Conservation (phyloP, 2,329 filamentous ascomycete species). For the Fusarium sp. region DNA sequence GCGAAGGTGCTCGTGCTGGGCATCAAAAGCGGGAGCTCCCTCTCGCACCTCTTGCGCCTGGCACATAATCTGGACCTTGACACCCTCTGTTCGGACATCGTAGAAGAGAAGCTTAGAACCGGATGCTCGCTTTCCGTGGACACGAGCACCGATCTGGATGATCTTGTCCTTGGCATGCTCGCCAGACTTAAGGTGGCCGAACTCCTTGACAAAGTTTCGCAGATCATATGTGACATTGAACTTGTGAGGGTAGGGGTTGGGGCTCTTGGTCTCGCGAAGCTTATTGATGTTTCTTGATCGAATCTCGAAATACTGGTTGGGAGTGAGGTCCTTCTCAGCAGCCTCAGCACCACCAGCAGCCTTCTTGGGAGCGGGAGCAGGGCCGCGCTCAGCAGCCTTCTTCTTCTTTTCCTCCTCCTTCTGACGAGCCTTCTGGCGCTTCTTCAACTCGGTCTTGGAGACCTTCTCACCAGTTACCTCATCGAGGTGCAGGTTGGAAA, state of each 20-base stretch:
- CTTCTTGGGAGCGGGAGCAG: constrained; percentile 69
- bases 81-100: constrained; percentile 68
- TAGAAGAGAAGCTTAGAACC: constrained; percentile 93
- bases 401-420: constrained; percentile 89
- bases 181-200: constrained; percentile 86
- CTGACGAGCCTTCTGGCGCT: constrained; percentile 90
- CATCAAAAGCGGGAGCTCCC: constrained; percentile 76
- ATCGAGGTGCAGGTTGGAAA: constrained; percentile 85
- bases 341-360: constrained; percentile 68
- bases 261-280: constrained; percentile 55
- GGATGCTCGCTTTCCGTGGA: constrained; percentile 87
- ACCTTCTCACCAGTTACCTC: constrained; percentile 91
- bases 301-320: constrained; percentile 91
- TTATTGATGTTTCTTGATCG: constrained; percentile 79
- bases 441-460: constrained; percentile 93
- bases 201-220: constrained; percentile 82
- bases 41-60: constrained; percentile 83
- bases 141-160: constrained; percentile 83
- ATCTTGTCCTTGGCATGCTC: constrained; percentile 81
- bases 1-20: constrained; percentile 89
- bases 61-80: constrained; percentile 90
- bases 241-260: constrained; percentile 81
- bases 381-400: constrained; percentile 82
- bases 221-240: constrained; percentile 90
- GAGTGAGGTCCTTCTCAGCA: constrained; percentile 67